Base-by-base conservation (phyloP, 75 land plant genomes). In the Gnetum montanum region DNA sequence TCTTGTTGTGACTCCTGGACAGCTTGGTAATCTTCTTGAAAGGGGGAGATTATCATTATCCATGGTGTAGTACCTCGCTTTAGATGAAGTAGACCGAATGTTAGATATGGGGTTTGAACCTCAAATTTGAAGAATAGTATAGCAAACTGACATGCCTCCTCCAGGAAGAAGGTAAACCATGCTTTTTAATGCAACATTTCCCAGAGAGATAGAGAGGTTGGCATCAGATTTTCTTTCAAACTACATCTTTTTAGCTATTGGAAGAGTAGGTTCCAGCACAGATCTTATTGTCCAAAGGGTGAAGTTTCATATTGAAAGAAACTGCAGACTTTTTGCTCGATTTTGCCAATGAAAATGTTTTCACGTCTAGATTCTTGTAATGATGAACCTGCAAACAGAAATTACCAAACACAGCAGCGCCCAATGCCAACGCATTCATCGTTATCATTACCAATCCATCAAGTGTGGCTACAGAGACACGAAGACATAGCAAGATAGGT, bases 21-120 rank as follows among this genome's bases (percentile, higher is more conserved):
- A 93, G 13, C 61, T 90, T 46, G 78, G 78, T 2, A 95, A 92
- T 70, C 59, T 92, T 46, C 65, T 92, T 46, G 94, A 88, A 69
- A 72, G 94, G 68, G 97, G 85, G 22, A 68, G 86, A 62, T 81
- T 92, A 8, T 92, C 97, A 28, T 57, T 88, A 46, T 73, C 78
- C 38, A 82, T 78, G 86, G 72, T 92, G 2, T 66, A 76, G 34
- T 92, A 84, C 49, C 68, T 92, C 65, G 81, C 97, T 43, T 76
- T 92, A 49, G 97, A 92, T 63, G 97, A 92, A 63, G 97, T 95
- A 35, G 97, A 92, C 59, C 73, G 96, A 27, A 90, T 90, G 96
- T 69, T 90, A 31, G 96, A 90, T 69, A 90, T 90, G 96, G 96
- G 96, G 43, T 90, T 90, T 69, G 96, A 90, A 68, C 96, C 93